Percentiles rank a stretch among this genome's conserved stretches.
Conservation (phyloP, 1,284 basidiomycete species). For the Puccinia coronata region DNA sequence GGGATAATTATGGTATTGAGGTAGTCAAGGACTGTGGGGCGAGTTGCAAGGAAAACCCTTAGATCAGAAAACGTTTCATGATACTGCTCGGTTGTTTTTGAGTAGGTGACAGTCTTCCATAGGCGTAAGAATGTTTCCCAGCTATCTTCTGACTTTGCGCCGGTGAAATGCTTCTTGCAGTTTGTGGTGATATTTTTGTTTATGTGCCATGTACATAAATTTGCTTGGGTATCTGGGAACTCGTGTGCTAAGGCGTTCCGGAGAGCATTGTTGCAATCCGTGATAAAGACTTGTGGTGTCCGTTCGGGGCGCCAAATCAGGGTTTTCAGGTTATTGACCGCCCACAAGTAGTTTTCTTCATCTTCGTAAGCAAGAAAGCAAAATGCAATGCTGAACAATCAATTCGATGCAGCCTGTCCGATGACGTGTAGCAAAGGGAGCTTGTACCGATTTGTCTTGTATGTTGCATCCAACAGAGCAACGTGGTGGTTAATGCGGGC, state of each 20-base stretch:
- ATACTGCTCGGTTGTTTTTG: not conserved
- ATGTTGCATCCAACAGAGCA: constrained; percentile 4
- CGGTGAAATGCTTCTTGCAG: not conserved
- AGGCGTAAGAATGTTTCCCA: not conserved
- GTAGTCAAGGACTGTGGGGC: not conserved
- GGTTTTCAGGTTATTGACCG: no score
- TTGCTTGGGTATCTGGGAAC: not conserved
- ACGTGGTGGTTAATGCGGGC: constrained; percentile 1
- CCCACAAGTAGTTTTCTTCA: not conserved
- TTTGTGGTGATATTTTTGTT: not conserved
- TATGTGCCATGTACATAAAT: not conserved
- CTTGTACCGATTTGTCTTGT: not conserved
- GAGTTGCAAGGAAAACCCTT: not conserved
- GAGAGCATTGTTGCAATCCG: not conserved
- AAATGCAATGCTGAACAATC: not conserved
- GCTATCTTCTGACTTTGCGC: not conserved
- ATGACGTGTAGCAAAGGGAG: no score
- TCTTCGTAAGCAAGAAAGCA: constrained; percentile 10
- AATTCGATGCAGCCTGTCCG: no score
- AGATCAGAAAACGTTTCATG: not conserved
- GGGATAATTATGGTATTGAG: not conserved
- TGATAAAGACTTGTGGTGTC: not conserved
- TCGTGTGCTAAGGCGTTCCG: not conserved
- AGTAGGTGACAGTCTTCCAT: not conserved
- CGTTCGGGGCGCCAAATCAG: not conserved